phyloP scores from a whole-genome alignment of 441 rosid species.

The Pelargonium australe region DNA sequence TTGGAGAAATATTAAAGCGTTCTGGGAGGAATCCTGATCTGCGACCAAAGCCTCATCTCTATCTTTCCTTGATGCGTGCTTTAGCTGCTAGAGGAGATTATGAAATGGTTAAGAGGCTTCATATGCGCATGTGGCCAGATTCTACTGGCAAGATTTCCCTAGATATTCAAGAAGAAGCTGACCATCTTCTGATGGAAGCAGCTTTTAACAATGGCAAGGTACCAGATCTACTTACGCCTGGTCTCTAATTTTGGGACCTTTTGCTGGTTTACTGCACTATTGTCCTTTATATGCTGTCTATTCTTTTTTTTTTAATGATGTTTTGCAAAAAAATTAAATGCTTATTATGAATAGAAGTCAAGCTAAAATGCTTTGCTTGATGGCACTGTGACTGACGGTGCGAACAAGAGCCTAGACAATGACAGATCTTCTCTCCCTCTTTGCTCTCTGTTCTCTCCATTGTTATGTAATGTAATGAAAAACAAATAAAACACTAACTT shows the following conservation, averaged over 20 bases:
- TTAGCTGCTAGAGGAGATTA: slow-evolving; percentile 53
- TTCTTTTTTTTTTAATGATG: neutral
- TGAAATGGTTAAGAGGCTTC: slow-evolving; percentile 51
- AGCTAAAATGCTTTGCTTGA: neutral
- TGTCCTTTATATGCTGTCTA: neutral
- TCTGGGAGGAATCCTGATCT: slow-evolving; percentile 38
- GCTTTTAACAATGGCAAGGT: slow-evolving; percentile 69
- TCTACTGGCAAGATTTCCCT: slow-evolving; percentile 51
- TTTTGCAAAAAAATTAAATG: neutral
- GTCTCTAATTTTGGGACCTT: slow-evolving; percentile 10
- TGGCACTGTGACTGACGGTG: too few species aligned
- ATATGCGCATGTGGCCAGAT: slow-evolving; percentile 58
- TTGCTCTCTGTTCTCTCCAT: too few species aligned
- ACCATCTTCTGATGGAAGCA: slow-evolving; percentile 75
- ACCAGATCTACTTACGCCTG: slow-evolving; percentile 15
- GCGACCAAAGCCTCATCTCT: slow-evolving; percentile 70
- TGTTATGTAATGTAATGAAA: too few species aligned
- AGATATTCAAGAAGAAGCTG: slow-evolving; percentile 56
- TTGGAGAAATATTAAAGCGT: slow-evolving; percentile 64
- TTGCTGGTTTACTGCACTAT: neutral
- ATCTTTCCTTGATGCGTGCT: slow-evolving; percentile 68
- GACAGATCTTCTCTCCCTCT: too few species aligned
- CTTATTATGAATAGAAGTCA: neutral
- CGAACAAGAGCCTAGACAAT: too few species aligned
- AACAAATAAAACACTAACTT: too few species aligned